These are phyloP conservation scores for Rhynchospora breviuscula DNA, from an alignment of 176 grass and related monocot genomes.

Conservation along the genomic window DNA sequence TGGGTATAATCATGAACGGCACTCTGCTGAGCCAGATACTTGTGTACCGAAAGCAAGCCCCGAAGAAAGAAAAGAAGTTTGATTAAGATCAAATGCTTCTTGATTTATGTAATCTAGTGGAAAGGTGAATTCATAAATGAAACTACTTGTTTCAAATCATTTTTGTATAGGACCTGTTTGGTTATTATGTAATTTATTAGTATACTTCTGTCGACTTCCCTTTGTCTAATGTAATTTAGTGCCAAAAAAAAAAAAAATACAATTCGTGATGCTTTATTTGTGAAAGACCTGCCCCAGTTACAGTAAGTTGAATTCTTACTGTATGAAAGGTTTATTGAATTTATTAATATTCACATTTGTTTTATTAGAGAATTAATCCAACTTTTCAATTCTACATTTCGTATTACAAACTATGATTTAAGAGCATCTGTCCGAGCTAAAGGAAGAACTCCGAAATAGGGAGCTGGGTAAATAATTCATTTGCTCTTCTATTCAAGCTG, in stretches of 20 bases:
- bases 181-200: not conserved
- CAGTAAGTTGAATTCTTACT: not conserved
- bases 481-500: slow-evolving; percentile 52
- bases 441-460: slow-evolving; percentile 62
- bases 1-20: slow-evolving; percentile 73
- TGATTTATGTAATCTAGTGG: slow-evolving; percentile 6
- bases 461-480: slow-evolving; percentile 54
- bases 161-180: not conserved
- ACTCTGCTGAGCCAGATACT: slow-evolving; percentile 78
- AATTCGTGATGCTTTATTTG: not conserved
- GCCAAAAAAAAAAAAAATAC: no score
- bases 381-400: not conserved
- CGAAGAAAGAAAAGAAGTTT: slow-evolving; percentile 81
- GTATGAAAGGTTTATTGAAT: not conserved
- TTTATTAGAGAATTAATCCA: not conserved
- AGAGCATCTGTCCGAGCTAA: slow-evolving; percentile 5
- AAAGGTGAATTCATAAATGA: not conserved
- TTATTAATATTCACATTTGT: not conserved
- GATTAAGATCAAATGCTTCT: slow-evolving; percentile 33
- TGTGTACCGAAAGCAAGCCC: slow-evolving; percentile 43
- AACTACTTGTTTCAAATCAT: not conserved
- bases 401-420: not conserved
- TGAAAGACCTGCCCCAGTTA: not conserved
- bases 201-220: not conserved
- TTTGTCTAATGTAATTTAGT: not conserved